These are phyloP conservation scores for Dothidotthia symphoricarpi DNA, from an alignment of 2,329 filamentous ascomycete species.

Conservation along the genomic window DNA sequence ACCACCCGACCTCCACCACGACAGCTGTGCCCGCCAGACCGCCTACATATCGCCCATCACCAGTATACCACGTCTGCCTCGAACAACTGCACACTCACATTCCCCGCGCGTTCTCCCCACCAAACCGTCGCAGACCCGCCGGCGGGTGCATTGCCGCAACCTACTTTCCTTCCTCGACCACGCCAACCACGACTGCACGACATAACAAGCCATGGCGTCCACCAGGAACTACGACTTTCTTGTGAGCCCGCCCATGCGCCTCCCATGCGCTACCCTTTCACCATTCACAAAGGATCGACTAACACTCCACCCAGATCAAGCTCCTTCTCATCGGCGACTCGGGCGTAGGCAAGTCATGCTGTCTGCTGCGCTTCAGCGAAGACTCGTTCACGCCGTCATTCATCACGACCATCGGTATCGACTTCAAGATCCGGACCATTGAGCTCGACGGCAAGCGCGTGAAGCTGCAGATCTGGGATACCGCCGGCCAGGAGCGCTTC, in stretches of 20 bases:
- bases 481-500: conserved; percentile 96
- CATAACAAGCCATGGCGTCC: conserved; percentile 70
- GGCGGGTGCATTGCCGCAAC: conserved; percentile 28
- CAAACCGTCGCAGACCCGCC: conserved; percentile 5
- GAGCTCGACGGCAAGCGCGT: conserved; percentile 98
- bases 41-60: conserved; percentile 5
- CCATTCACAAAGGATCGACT: conserved; percentile 2
- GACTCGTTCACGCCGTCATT: conserved; percentile 97
- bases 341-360: conserved; percentile 95
- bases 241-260: conserved; percentile 56
- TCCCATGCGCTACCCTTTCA: conserved; percentile 5
- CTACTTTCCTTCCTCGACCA: conserved; percentile 17
- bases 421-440: conserved; percentile 99
- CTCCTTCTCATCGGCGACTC: conserved; percentile 95
- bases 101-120: conserved; percentile 1
- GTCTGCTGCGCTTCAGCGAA: conserved; percentile 92
- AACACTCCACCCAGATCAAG: conserved; percentile 69
- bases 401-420: conserved; percentile 98
- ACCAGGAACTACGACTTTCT: conserved; percentile 99
- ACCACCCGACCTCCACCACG: background rate
- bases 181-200: conserved; percentile 7
- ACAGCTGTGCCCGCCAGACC: conserved; percentile 5
- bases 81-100: background rate
- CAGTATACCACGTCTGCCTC: background rate
- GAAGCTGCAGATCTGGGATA: conserved; percentile 99